Percentiles rank a stretch among this genome's conserved stretches.
Evolutionary conservation across 148 eudicot genomes (phyloP).

Genomic region (Simmondsia chinensis): DNA sequence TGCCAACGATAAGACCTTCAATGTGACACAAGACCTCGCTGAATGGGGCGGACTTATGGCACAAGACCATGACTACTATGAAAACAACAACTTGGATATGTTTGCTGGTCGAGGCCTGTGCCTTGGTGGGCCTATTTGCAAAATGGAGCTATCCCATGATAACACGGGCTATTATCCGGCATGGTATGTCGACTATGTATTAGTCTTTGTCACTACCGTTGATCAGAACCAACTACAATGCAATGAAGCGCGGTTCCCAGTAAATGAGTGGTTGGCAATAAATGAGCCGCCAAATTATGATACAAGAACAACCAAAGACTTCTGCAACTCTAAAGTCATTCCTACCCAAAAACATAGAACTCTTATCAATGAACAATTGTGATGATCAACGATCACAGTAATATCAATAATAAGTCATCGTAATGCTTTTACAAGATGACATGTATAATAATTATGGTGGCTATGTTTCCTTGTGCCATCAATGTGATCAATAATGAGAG

Average conservation of each 20-base stretch:
- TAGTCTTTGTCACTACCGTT: conserved; percentile 14
- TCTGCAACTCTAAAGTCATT: too few relatives aligned
- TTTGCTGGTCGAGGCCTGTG: conserved; percentile 11
- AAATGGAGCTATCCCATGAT: conserved; percentile 20
- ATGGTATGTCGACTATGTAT: conserved; percentile 20
- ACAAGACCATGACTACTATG: conserved; percentile 8
- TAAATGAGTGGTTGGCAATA: conserved; percentile 11
- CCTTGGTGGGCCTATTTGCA: conserved; percentile 10
- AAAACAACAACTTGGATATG: conserved; percentile 8
- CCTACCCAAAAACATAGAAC: too few relatives aligned
- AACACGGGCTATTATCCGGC: conserved; percentile 9
- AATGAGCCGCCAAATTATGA: conserved; percentile 6
- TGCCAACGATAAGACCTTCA: too few relatives aligned
- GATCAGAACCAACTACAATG: conserved; percentile 5
- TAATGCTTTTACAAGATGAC: too few relatives aligned
- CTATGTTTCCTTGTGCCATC: too few relatives aligned
- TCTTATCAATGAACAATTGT: too few relatives aligned
- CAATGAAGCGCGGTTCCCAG: conserved; percentile 9
- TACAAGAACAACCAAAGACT: too few relatives aligned
- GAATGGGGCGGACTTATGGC: conserved; percentile 19
- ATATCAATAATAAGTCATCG: too few relatives aligned
- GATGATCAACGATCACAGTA: too few relatives aligned
- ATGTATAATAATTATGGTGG: too few relatives aligned
- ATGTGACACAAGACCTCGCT: too few relatives aligned
- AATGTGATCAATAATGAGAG: too few relatives aligned